Evolutionary conservation across 208 protist species (phyloP).

Genomic region (Crithidia fasciculata): DNA sequence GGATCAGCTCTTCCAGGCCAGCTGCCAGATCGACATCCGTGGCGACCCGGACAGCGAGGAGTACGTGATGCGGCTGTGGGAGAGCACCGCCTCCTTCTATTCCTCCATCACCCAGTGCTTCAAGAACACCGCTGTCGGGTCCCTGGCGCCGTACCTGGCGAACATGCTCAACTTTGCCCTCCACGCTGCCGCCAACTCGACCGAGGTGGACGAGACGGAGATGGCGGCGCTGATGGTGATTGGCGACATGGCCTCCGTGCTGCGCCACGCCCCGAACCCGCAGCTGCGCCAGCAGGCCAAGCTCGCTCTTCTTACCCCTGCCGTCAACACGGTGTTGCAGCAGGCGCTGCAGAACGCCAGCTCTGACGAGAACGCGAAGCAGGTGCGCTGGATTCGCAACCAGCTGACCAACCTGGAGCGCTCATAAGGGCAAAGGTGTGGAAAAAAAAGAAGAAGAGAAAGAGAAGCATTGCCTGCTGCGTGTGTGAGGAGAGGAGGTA

Average conservation of each 20-base stretch:
- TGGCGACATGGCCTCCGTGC: slow-evolving; percentile 84
- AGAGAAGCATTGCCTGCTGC: no score
- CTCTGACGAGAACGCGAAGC: slow-evolving; percentile 54
- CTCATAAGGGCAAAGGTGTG: slow-evolving; percentile 25
- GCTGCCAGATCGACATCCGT: slow-evolving; percentile 59
- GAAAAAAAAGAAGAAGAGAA: no score
- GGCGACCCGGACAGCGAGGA: slow-evolving; percentile 80
- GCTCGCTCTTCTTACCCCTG: slow-evolving; percentile 55
- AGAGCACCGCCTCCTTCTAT: slow-evolving; percentile 73
- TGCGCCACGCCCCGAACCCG: slow-evolving; percentile 43
- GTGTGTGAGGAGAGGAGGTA: no score
- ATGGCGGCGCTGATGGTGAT: slow-evolving; percentile 72
- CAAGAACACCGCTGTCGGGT: slow-evolving; percentile 44
- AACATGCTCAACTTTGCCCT: slow-evolving; percentile 76
- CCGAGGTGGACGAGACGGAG: slow-evolving; percentile 62
- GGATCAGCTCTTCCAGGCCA: slow-evolving; percentile 64
- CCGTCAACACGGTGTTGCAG: slow-evolving; percentile 42
- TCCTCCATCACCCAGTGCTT: slow-evolving; percentile 86
- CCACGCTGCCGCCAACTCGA: slow-evolving; percentile 51
- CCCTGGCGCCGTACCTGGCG: slow-evolving; percentile 66
- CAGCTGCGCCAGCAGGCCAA: slow-evolving; percentile 69
- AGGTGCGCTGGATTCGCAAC: slow-evolving; percentile 68
- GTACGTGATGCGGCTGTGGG: slow-evolving; percentile 85
- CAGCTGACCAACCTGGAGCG: slow-evolving; percentile 59
- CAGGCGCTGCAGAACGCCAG: slow-evolving; percentile 28